A percentile compares a stretch with the other conserved stretches of the same genome.
These are phyloP conservation scores for Guillardia theta DNA, from an alignment of 78 protist species.

Conservation along the genomic window DNA sequence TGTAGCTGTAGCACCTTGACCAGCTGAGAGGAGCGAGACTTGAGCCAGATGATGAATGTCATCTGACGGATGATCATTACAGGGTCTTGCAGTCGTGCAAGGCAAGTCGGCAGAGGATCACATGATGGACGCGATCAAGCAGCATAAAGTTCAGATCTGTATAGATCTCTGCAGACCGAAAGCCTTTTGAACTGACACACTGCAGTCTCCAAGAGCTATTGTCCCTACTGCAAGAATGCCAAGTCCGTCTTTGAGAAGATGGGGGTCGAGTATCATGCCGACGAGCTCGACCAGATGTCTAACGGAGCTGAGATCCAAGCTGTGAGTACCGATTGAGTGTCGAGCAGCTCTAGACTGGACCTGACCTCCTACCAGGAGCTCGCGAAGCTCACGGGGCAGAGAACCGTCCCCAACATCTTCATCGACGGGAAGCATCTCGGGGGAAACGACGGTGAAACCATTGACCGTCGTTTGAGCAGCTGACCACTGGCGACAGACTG, in stretches of 20 bases:
- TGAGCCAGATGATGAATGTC: too few species aligned
- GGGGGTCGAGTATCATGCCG: background rate
- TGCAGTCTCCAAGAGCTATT: background rate
- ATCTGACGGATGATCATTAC: too few species aligned
- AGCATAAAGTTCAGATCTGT: background rate
- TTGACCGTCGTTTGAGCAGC: background rate
- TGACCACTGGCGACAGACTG: too few species aligned
- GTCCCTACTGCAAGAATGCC: slow-evolving; percentile 12
- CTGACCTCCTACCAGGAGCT: background rate
- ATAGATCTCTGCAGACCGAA: background rate
- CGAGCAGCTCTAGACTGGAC: background rate
- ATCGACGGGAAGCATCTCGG: background rate
- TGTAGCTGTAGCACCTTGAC: too few species aligned
- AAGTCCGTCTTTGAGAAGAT: background rate
- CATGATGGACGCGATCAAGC: background rate
- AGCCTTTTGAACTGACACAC: background rate
- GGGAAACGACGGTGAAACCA: background rate
- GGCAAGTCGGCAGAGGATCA: background rate
- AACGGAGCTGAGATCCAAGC: background rate
- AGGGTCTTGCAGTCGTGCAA: too few species aligned
- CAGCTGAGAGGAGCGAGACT: too few species aligned
- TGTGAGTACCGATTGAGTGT: background rate
- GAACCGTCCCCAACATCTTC: slow-evolving; percentile 9
- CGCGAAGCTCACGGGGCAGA: background rate
- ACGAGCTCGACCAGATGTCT: slow-evolving; percentile 29